phyloP scores from a whole-genome alignment of 2,329 filamentous ascomycete genomes.

The Penicillium griseofulvum region DNA sequence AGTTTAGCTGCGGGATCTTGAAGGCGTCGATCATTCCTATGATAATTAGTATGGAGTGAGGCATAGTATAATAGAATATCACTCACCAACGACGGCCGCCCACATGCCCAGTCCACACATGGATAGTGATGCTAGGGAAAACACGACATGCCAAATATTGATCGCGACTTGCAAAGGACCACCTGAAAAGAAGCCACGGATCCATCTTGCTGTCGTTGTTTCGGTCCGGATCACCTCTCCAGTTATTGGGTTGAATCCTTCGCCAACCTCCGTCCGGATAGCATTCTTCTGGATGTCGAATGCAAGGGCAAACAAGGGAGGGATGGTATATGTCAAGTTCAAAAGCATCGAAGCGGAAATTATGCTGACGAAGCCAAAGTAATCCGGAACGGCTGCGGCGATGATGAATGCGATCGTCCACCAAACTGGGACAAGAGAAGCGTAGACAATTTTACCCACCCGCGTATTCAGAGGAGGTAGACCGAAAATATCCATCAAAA shows the following conservation, averaged over 20 bases:
- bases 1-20: not conserved
- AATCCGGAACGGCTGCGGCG: not conserved
- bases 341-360: slow-evolving; percentile 37
- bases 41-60: not conserved
- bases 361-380: not conserved
- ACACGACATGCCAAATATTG: not conserved
- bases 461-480: not conserved
- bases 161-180: not conserved
- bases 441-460: not conserved
- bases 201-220: not conserved
- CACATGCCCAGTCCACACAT: not conserved
- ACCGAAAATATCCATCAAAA: not conserved
- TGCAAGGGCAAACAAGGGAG: slow-evolving; percentile 36
- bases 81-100: not conserved
- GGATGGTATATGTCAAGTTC: slow-evolving; percentile 50
- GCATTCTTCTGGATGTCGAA: slow-evolving; percentile 29
- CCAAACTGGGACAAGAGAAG: not conserved
- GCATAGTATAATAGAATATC: not conserved
- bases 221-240: not conserved
- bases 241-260: slow-evolving; percentile 11
- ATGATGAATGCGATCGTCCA: not conserved
- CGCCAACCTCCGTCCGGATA: slow-evolving; percentile 23
- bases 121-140: not conserved
- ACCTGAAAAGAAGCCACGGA: not conserved
- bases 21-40: not conserved